Conservation (phyloP, 1,139 yeast species). For the Pichia kudriavzevii region DNA sequence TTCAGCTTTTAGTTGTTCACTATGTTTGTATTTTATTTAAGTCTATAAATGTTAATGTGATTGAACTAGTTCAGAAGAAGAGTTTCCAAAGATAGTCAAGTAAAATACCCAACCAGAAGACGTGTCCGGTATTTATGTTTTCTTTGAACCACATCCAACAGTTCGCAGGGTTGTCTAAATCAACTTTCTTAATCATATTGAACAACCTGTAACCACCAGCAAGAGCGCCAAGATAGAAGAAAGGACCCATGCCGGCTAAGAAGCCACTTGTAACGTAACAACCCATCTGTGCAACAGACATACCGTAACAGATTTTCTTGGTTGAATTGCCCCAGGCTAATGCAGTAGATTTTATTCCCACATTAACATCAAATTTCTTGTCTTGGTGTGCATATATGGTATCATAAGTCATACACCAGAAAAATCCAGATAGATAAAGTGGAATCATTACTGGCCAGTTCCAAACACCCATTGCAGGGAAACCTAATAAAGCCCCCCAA, state of each 20-base stretch:
- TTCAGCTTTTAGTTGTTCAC: not conserved
- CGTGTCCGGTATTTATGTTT: conserved; percentile 76
- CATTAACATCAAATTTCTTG: conserved; percentile 74
- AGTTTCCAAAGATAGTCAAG: conserved; percentile 50
- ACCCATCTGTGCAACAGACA: conserved; percentile 62
- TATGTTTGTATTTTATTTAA: too few relatives aligned
- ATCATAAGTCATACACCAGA: conserved; percentile 95
- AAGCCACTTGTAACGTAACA: conserved; percentile 64
- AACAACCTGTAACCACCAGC: conserved; percentile 63
- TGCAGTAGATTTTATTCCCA: conserved; percentile 94
- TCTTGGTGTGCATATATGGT: conserved; percentile 98
- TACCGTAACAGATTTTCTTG: conserved; percentile 55
- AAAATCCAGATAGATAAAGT: conserved; percentile 65
- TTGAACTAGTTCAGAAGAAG: conserved; percentile 8
- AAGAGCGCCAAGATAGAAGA: conserved; percentile 60
- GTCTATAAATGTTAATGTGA: too few relatives aligned
- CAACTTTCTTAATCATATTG: conserved; percentile 59
- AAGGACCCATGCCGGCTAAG: conserved; percentile 83
- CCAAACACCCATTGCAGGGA: conserved; percentile 92
- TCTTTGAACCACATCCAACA: conserved; percentile 79
- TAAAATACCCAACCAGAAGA: conserved; percentile 68
- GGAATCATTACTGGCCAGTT: conserved; percentile 69
- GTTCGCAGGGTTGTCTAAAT: conserved; percentile 67
- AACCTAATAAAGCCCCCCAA: conserved; percentile 94
- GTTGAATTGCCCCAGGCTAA: conserved; percentile 83